Evolutionary conservation across 495 filamentous ascomycete species (phyloP), one percentile per base, ranked within the genome.

Genomic region (Penicillium psychrofluorescens): DNA sequence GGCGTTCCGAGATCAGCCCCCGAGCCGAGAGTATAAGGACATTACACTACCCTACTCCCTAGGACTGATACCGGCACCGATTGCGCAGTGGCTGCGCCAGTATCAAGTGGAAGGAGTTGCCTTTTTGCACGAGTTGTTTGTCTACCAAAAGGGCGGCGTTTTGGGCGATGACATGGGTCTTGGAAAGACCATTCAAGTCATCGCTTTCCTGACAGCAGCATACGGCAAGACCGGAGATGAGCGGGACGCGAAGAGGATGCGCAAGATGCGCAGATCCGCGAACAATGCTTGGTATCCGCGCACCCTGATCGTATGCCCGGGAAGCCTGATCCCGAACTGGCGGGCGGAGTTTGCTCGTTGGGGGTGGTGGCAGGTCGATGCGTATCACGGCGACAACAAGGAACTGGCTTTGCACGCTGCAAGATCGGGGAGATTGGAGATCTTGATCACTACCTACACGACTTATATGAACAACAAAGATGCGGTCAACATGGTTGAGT

Each of bases 111-210:
- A 87, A 30, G 92, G 92, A 16, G 88, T 80, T 8, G 79, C 76
- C 12, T 97, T 96, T 57, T 68, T 98, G 7, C 94, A 98, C 60
- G 77, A 88, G 46, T 68, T 84, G 29, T 98, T 98, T 54, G 85
- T 96, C 12, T 92, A 88, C 54, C 94, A 97, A 48, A 86, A 83
- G 45, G 92, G 94, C 4, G 90, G 87, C 5, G 85, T 98, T 15
- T 72, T 98, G 2, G 82, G 94, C 1, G 92, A 98, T 62, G 92
- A 98, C 56, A 98, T 98, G 92, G 92, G 92, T 29, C 65, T 98
- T 29, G 92, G 92, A 0, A 98, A 98, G 62, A 98, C 92, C 0
- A 87, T 98, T 11, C 92, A 98, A 63, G 89, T 98, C 27, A 94
- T 92, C 46, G 88, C 91, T 0, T 98, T 97, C 53, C 73, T 98